Evolutionary conservation across 2,329 filamentous ascomycete species (phyloP).

Genomic region (Clathrospora elynae): DNA sequence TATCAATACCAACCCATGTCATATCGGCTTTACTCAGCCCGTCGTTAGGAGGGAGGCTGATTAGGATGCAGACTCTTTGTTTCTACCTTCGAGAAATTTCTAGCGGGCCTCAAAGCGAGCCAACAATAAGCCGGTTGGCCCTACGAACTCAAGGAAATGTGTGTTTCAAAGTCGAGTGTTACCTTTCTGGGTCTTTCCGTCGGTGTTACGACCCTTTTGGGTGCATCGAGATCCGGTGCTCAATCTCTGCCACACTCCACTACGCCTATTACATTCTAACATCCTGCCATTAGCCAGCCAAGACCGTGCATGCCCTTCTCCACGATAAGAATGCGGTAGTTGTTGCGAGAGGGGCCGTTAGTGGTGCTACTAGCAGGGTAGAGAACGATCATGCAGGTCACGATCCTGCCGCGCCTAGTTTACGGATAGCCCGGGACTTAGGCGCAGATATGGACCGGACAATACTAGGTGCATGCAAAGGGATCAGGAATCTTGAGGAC

Average conservation of each 20-base stretch:
- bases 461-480: constrained; percentile 18
- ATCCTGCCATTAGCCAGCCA: constrained; percentile 5
- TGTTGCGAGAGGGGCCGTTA: constrained; percentile 13
- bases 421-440: constrained; percentile 20
- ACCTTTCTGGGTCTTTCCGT: constrained; percentile 4
- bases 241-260: constrained; percentile 7
- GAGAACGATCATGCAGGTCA: constrained; percentile 22
- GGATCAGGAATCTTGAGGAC: constrained; percentile 20
- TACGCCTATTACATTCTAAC: constrained; percentile 14
- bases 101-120: constrained; percentile 19
- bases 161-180: constrained; percentile 14
- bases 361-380: constrained; percentile 19
- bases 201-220: neutral
- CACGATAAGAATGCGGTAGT: constrained; percentile 21
- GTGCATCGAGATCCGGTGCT: constrained; percentile 4
- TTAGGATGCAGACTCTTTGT: constrained; percentile 2
- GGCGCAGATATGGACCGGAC: constrained; percentile 21
- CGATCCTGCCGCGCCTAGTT: constrained; percentile 14
- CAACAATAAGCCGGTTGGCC: neutral
- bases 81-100: constrained; percentile 25
- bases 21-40: neutral
- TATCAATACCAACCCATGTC: neutral
- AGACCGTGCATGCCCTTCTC: constrained; percentile 7
- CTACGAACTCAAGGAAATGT: neutral
- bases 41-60: constrained; percentile 6